These are phyloP conservation scores for Penicillium concentricum DNA, from an alignment of 2,329 filamentous ascomycete genomes.

Conservation along the genomic window DNA sequence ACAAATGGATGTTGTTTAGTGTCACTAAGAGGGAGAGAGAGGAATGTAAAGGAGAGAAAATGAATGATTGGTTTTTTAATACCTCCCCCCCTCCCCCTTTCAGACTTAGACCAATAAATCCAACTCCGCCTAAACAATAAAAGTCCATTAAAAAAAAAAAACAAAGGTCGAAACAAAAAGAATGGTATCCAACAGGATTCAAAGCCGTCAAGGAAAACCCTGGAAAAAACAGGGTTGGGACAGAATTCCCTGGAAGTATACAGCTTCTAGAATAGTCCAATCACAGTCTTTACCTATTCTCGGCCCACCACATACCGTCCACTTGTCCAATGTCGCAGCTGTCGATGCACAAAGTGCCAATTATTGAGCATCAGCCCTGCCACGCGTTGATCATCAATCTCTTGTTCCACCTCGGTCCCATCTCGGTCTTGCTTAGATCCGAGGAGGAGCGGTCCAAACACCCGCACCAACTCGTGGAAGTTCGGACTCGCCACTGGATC, in stretches of 20 bases:
- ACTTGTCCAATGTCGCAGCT: constrained; percentile 29
- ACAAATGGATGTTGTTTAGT: constrained; percentile 14
- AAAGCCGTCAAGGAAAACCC: neutral
- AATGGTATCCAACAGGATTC: constrained; percentile 8
- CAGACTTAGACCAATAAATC: neutral
- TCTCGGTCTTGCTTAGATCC: constrained; percentile 14
- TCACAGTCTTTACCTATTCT: neutral
- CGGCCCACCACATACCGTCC: neutral
- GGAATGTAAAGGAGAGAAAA: neutral
- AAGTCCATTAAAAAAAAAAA: too few species aligned
- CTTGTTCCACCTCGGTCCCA: constrained; percentile 18
- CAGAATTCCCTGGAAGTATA: constrained; percentile 1
- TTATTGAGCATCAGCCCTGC: constrained; percentile 34
- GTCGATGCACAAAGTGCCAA: constrained; percentile 38
- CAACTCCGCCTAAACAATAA: neutral
- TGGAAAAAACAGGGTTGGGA: constrained; percentile 1
- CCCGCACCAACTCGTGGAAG: constrained; percentile 29
- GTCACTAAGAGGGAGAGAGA: neutral
- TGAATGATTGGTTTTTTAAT: neutral
- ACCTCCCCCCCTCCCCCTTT: neutral
- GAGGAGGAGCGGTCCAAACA: constrained; percentile 37
- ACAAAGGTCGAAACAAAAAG: neutral
- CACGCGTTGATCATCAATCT: constrained; percentile 31
- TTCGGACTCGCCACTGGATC: constrained; percentile 23
- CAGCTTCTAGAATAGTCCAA: constrained; percentile 1